A percentile compares a stretch with the other conserved stretches of the same genome.
Conservation (phyloP, 345 rosid species). For the Aquilaria yunnanensis region DNA sequence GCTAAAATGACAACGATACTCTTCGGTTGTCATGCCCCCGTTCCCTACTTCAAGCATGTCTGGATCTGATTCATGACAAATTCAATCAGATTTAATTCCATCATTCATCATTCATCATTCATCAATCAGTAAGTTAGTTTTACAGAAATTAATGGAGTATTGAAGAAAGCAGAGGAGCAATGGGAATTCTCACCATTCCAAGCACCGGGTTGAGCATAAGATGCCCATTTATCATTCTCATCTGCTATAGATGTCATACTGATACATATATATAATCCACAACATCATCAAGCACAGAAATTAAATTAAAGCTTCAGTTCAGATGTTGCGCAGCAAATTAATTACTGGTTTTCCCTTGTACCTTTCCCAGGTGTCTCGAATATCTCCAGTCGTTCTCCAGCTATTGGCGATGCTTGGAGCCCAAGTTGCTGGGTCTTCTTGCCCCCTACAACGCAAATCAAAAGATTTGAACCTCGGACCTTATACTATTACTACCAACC, state of each 20-base stretch:
- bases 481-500: too few relatives aligned
- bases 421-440: conserved; percentile 66
- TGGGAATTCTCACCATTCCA: conserved; percentile 45
- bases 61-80: conserved; percentile 35
- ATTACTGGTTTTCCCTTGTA: conserved; percentile 1
- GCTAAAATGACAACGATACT: conserved; percentile 60
- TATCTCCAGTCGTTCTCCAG: conserved; percentile 67
- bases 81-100: neutral
- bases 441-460: conserved; percentile 30
- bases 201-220: conserved; percentile 61
- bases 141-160: neutral
- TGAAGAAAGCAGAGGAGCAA: neutral
- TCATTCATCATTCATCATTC: neutral
- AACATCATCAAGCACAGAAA: neutral
- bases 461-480: neutral
- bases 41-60: conserved; percentile 82
- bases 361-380: conserved; percentile 45
- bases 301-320: neutral
- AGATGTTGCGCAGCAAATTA: neutral
- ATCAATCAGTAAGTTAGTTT: neutral
- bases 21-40: conserved; percentile 67
- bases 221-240: conserved; percentile 53
- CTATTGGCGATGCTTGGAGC: conserved; percentile 50
- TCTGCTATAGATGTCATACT: conserved; percentile 54
- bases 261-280: neutral